Percentiles rank a stretch among this genome's conserved stretches.
These are phyloP conservation scores for Trichoderma citrinoviride DNA, from an alignment of 2,329 filamentous ascomycete species.

Conservation along the genomic window DNA sequence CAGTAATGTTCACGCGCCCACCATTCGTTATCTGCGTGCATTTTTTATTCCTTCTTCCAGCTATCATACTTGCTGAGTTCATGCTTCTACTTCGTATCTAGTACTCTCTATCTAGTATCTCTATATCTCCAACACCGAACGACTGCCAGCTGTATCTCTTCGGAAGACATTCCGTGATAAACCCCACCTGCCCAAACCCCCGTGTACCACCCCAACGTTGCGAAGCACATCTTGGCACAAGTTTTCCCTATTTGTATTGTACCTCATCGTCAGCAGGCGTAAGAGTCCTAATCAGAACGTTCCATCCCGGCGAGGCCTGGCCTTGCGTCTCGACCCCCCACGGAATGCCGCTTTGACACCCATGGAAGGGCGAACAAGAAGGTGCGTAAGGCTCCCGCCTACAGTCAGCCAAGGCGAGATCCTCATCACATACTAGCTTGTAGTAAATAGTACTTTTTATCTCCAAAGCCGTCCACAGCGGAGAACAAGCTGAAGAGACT, in stretches of 20 bases:
- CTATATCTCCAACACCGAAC: not conserved
- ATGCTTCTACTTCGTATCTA: too few relatives aligned
- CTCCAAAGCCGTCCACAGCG: not conserved
- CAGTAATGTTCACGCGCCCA: not conserved
- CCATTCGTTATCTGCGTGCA: slow-evolving; percentile 3
- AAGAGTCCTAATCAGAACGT: slow-evolving; percentile 12
- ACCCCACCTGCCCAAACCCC: slow-evolving; percentile 16
- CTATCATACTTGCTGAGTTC: not conserved
- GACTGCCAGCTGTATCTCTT: too few relatives aligned
- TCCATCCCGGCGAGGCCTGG: slow-evolving; percentile 9
- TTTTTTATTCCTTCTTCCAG: not conserved
- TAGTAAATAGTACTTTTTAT: not conserved
- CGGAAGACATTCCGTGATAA: not conserved
- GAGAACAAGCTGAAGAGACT: not conserved
- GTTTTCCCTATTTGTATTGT: not conserved
- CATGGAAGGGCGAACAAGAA: not conserved
- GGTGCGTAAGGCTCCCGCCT: not conserved
- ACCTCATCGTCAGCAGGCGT: not conserved
- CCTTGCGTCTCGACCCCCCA: not conserved
- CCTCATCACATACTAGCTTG: not conserved
- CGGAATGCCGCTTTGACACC: not conserved
- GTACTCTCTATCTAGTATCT: too few relatives aligned
- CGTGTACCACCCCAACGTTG: slow-evolving; percentile 21
- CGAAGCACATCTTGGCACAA: not conserved
- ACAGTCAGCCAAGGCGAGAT: slow-evolving; percentile 4